Conservation (phyloP, 192 early-diverging fungal species). For the Gigaspora rosea region DNA sequence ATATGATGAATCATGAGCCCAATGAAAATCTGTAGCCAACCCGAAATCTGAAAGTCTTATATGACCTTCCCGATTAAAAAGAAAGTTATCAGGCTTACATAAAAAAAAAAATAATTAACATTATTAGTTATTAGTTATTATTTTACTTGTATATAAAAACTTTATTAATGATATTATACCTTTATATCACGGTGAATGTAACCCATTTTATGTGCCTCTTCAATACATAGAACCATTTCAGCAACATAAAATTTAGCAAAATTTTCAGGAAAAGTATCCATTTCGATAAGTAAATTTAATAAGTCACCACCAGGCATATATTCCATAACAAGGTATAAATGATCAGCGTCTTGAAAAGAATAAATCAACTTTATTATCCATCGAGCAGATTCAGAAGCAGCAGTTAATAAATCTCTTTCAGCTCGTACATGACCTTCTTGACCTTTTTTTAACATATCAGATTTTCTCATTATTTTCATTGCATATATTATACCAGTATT, state of each 20-base stretch:
- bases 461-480: conserved; percentile 79
- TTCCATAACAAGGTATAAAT: conserved; percentile 97
- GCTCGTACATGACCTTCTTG: conserved; percentile 72
- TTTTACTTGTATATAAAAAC: neutral
- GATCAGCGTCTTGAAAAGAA: conserved; percentile 86
- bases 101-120: neutral
- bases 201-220: conserved; percentile 80
- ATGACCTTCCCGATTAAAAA: conserved; percentile 68
- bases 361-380: conserved; percentile 94
- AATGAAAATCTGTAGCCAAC: conserved; percentile 69
- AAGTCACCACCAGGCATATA: conserved; percentile 96
- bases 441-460: conserved; percentile 70
- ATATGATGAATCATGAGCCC: conserved; percentile 63
- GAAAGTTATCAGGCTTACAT: conserved; percentile 70
- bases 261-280: conserved; percentile 73
- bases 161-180: conserved; percentile 33
- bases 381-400: conserved; percentile 49
- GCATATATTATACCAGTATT: conserved; percentile 76
- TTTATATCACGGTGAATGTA: conserved; percentile 66
- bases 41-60: conserved; percentile 73
- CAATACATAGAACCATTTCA: conserved; percentile 82
- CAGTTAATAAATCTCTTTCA: conserved; percentile 74
- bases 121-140: neutral
- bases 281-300: conserved; percentile 90
- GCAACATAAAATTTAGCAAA: conserved; percentile 86